phyloP scores from a whole-genome alignment of 2,329 filamentous ascomycete genomes.

The Nigrograna mackinnonii region DNA sequence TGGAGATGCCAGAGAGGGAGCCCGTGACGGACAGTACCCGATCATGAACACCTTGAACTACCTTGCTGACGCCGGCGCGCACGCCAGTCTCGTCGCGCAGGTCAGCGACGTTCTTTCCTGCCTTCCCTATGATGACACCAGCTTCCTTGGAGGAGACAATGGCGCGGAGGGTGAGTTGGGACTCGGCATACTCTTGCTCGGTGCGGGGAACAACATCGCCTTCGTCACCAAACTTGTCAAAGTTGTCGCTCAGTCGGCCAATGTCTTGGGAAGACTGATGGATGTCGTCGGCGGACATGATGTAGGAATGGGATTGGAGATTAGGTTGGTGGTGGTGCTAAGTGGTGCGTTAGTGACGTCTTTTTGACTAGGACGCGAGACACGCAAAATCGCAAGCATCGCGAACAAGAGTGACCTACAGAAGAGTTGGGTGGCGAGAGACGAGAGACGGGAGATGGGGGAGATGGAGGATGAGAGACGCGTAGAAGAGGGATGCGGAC shows the following conservation, averaged over 20 bases:
- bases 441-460: conserved; percentile 5
- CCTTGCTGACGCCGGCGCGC: conserved; percentile 97
- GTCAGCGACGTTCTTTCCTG: conserved; percentile 96
- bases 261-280: conserved; percentile 37
- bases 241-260: conserved; percentile 44
- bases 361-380: conserved; percentile 14
- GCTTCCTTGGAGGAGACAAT: conserved; percentile 99
- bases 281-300: conserved; percentile 47
- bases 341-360: conserved; percentile 29
- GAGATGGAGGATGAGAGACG: conserved; percentile 12
- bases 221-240: conserved; percentile 55
- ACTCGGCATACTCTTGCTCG: conserved; percentile 93
- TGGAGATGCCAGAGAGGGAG: conserved; percentile 82
- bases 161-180: conserved; percentile 90
- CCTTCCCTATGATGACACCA: conserved; percentile 98
- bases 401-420: conserved; percentile 3
- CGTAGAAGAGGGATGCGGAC: conserved; percentile 9
- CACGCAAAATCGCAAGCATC: conserved; percentile 13
- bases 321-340: conserved; percentile 20
- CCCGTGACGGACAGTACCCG: conserved; percentile 95
- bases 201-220: conserved; percentile 84
- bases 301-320: conserved; percentile 36
- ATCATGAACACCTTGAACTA: conserved; percentile 95
- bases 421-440: not conserved
- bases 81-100: conserved; percentile 97